A percentile compares a stretch with the other conserved stretches of the same genome.
These are phyloP conservation scores for Podospora conica DNA, from an alignment of 495 filamentous ascomycete species.

Conservation along the genomic window DNA sequence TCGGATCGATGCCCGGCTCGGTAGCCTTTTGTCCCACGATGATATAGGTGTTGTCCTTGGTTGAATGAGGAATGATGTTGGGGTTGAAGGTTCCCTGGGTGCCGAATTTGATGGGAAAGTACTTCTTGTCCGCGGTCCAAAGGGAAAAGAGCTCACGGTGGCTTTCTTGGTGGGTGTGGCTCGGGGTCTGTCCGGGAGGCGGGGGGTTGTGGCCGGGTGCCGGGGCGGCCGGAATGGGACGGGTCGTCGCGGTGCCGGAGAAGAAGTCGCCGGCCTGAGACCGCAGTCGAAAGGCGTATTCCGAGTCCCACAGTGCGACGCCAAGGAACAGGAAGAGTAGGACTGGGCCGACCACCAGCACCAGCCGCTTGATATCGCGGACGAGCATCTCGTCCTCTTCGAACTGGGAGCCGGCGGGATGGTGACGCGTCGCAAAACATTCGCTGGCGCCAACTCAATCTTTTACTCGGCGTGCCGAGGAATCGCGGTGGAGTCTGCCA, in stretches of 20 bases:
- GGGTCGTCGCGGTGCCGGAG: neutral
- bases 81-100: slow-evolving; percentile 38
- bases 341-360: slow-evolving; percentile 23
- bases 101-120: slow-evolving; percentile 41
- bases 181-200: neutral
- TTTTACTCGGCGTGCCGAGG: neutral
- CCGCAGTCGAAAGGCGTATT: neutral
- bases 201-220: neutral
- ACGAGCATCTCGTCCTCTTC: slow-evolving; percentile 23
- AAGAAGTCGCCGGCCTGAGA: slow-evolving; percentile 11
- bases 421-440: neutral
- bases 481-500: neutral
- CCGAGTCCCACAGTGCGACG: slow-evolving; percentile 17
- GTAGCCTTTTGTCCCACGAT: slow-evolving; percentile 37
- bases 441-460: neutral
- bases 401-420: neutral
- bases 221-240: neutral
- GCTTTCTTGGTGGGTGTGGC: slow-evolving; percentile 4
- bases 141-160: slow-evolving; percentile 38
- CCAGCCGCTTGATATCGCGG: slow-evolving; percentile 27
- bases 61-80: slow-evolving; percentile 49
- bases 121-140: slow-evolving; percentile 35
- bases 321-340: slow-evolving; percentile 22
- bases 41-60: slow-evolving; percentile 37
- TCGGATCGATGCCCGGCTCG: slow-evolving; percentile 10